Evolutionary conservation across 1,139 yeast species (phyloP).

Genomic region (Pichia sp.): DNA sequence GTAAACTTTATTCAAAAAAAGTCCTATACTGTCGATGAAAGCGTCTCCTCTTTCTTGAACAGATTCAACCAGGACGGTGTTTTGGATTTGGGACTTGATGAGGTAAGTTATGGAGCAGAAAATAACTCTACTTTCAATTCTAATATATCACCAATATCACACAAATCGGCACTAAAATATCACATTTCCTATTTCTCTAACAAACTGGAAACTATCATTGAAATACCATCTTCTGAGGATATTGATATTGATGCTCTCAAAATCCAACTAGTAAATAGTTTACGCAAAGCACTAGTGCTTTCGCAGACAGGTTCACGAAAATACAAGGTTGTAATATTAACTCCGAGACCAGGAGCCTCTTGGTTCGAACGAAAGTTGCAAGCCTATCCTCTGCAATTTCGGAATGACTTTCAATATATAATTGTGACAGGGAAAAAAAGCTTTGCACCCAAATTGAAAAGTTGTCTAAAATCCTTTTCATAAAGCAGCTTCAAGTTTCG

Average conservation of each 20-base stretch:
- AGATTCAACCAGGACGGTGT: slow-evolving; percentile 7
- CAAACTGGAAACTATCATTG: slow-evolving; percentile 10
- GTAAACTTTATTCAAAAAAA: not conserved
- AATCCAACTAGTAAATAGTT: not conserved
- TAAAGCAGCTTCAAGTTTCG: not conserved
- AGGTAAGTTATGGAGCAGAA: slow-evolving; percentile 9
- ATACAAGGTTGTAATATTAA: slow-evolving; percentile 11
- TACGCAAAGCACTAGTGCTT: not conserved
- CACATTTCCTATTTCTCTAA: not conserved
- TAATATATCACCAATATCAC: not conserved
- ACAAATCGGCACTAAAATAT: not conserved
- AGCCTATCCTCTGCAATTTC: not conserved
- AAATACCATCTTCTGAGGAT: not conserved
- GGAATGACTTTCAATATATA: slow-evolving; percentile 6
- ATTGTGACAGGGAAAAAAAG: slow-evolving; percentile 5
- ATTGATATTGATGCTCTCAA: not conserved
- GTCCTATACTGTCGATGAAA: not conserved
- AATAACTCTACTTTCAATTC: not conserved
- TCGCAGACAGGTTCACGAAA: slow-evolving; percentile 5
- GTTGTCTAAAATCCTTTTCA: slow-evolving; percentile 2
- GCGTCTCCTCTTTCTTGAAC: slow-evolving; percentile 2
- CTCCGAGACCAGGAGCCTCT: slow-evolving; percentile 15
- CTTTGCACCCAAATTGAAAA: slow-evolving; percentile 1
- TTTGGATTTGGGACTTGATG: slow-evolving; percentile 9
- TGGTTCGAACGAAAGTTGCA: slow-evolving; percentile 15